phyloP scores from a whole-genome alignment of 768 basidiomycete genomes.

The Exsudoporus frostii region DNA sequence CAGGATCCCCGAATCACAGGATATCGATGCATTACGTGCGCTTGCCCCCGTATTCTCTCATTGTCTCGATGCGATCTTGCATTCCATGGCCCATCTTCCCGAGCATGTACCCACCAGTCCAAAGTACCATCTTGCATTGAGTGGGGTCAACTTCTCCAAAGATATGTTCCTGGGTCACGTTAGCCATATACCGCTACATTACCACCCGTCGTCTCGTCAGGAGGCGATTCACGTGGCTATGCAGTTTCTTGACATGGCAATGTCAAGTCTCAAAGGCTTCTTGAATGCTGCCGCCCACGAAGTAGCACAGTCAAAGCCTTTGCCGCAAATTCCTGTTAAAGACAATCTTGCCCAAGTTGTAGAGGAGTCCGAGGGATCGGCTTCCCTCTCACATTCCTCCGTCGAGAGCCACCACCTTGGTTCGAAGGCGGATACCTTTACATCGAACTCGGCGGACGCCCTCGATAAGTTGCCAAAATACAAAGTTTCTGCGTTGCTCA shows the following conservation, averaged over 20 bases:
- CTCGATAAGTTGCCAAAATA: slow-evolving; percentile 1
- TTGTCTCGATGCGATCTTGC: slow-evolving; percentile 27
- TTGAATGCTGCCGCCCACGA: slow-evolving; percentile 31
- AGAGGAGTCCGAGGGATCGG: neutral
- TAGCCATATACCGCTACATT: slow-evolving; percentile 1
- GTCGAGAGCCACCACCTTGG: neutral
- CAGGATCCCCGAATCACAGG: slow-evolving; percentile 19
- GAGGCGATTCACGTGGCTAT: slow-evolving; percentile 18
- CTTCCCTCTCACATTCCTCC: slow-evolving; percentile 5
- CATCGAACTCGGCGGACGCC: slow-evolving; percentile 3
- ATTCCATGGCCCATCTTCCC: slow-evolving; percentile 25
- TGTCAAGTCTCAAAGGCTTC: slow-evolving; percentile 32
- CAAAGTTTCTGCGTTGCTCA: slow-evolving; percentile 16
- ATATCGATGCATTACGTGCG: slow-evolving; percentile 29
- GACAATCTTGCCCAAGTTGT: neutral
- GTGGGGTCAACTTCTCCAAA: slow-evolving; percentile 19
- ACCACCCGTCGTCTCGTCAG: neutral
- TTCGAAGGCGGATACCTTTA: neutral
- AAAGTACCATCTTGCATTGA: slow-evolving; percentile 22
- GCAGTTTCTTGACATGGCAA: slow-evolving; percentile 30
- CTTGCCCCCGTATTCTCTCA: slow-evolving; percentile 23
- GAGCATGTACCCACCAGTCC: slow-evolving; percentile 16
- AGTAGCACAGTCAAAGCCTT: slow-evolving; percentile 25
- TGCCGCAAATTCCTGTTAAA: slow-evolving; percentile 22
- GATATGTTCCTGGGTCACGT: slow-evolving; percentile 25